Percentiles rank a stretch among this genome's conserved stretches.
phyloP scores from a whole-genome alignment of 2,329 filamentous ascomycete genomes.

The Neofusicoccum cordaticola region DNA sequence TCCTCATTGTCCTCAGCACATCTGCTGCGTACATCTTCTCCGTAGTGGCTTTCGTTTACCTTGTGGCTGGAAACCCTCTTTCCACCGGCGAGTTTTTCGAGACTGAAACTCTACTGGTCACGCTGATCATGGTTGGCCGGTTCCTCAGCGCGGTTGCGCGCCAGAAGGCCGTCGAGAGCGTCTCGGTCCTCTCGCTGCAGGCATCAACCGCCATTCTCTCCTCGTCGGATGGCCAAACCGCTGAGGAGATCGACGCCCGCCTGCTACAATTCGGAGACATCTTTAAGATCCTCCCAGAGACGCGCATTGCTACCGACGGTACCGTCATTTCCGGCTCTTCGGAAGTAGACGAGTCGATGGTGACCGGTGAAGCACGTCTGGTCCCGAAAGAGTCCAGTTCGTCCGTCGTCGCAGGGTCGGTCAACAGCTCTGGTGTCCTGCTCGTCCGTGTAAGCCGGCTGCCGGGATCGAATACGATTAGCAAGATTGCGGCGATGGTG shows the following conservation, averaged over 20 bases:
- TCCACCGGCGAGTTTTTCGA: slow-evolving; percentile 49
- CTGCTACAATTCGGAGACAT: slow-evolving; percentile 70
- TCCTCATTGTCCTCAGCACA: slow-evolving; percentile 65
- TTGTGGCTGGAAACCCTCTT: slow-evolving; percentile 36
- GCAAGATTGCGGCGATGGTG: slow-evolving; percentile 65
- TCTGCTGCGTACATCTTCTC: slow-evolving; percentile 65
- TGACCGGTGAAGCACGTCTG: slow-evolving; percentile 68
- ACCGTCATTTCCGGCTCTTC: slow-evolving; percentile 59
- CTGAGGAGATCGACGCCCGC: slow-evolving; percentile 58
- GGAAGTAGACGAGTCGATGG: slow-evolving; percentile 73
- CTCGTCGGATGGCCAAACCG: slow-evolving; percentile 25
- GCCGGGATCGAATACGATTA: slow-evolving; percentile 69
- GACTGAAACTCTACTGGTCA: slow-evolving; percentile 54
- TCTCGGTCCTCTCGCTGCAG: slow-evolving; percentile 59
- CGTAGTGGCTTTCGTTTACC: slow-evolving; percentile 47
- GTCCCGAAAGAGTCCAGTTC: slow-evolving; percentile 57
- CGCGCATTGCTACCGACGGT: slow-evolving; percentile 66
- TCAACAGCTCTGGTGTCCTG: slow-evolving; percentile 55
- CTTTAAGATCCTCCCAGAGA: slow-evolving; percentile 63
- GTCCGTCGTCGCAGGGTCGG: slow-evolving; percentile 61
- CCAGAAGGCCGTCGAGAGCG: slow-evolving; percentile 49
- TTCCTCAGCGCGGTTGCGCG: slow-evolving; percentile 50
- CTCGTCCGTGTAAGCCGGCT: slow-evolving; percentile 57
- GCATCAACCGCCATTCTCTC: slow-evolving; percentile 52
- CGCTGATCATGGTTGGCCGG: slow-evolving; percentile 53